Evolutionary conservation across 148 eudicot species (phyloP).

Genomic region (Nepenthes gracilis): DNA sequence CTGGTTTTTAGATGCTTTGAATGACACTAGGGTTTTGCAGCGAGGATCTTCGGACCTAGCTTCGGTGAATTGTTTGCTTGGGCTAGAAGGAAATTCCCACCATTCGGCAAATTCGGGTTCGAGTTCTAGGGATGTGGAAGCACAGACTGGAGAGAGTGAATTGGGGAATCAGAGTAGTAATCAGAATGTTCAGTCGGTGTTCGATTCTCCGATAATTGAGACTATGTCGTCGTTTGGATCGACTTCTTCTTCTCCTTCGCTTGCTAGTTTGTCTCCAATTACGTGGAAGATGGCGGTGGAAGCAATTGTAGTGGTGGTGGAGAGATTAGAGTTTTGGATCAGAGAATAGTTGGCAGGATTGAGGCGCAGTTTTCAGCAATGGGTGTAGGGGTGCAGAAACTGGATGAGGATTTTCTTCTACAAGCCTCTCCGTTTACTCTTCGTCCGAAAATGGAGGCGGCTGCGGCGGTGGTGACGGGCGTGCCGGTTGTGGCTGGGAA

Average conservation of each 20-base stretch:
- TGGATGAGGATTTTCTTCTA: constrained; percentile 28
- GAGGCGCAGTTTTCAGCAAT: constrained; percentile 60
- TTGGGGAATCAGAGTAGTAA: constrained; percentile 10
- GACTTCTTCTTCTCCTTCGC: constrained; percentile 50
- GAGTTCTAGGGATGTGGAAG: constrained; percentile 10
- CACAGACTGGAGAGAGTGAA: constrained; percentile 4
- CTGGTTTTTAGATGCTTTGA: constrained; percentile 66
- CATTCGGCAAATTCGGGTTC: constrained; percentile 10
- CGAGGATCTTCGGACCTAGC: constrained; percentile 46
- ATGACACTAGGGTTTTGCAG: constrained; percentile 25
- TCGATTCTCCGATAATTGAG: constrained; percentile 64
- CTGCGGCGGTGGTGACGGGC: constrained; percentile 8
- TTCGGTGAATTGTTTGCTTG: constrained; percentile 49
- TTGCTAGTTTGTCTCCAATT: constrained; percentile 66
- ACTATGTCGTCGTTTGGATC: constrained; percentile 76
- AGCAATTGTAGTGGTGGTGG: constrained; percentile 10
- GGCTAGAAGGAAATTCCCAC: constrained; percentile 36
- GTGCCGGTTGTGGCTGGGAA: constrained; percentile 18
- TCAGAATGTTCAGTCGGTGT: constrained; percentile 67
- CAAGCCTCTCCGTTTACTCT: constrained; percentile 19
- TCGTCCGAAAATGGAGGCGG: constrained; percentile 3
- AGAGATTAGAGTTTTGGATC: constrained; percentile 23
- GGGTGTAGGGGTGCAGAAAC: constrained; percentile 23
- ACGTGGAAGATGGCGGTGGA: constrained; percentile 24
- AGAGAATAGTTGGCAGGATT: constrained; percentile 18